A percentile compares a stretch with the other conserved stretches of the same genome.
Evolutionary conservation across 2,329 filamentous ascomycete species (phyloP).

Genomic region (Fusarium sp.): DNA sequence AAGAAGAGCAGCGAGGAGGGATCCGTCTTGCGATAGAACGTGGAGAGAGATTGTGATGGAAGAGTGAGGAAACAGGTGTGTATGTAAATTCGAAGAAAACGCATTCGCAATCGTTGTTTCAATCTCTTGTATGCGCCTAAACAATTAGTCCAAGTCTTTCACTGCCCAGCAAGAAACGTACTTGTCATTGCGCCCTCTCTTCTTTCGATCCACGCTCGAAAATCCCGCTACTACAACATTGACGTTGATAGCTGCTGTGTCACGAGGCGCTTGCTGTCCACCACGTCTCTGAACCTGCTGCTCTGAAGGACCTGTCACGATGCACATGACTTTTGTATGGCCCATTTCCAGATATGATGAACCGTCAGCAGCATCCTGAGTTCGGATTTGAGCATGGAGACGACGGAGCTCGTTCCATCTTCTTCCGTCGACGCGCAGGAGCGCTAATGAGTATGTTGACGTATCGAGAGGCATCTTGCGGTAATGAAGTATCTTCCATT

Average conservation of each 20-base stretch:
- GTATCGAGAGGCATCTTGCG: conserved; percentile 88
- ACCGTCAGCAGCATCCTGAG: conserved; percentile 91
- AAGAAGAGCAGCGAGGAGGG: conserved; percentile 86
- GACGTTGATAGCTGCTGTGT: conserved; percentile 73
- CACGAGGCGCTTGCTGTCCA: conserved; percentile 58
- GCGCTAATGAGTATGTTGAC: conserved; percentile 87
- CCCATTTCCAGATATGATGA: conserved; percentile 96
- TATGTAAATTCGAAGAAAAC: conserved; percentile 82
- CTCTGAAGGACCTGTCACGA: conserved; percentile 87
- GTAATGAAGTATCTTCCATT: not conserved
- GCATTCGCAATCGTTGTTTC: conserved; percentile 81
- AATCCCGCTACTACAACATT: conserved; percentile 90
- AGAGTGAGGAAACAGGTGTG: conserved; percentile 88
- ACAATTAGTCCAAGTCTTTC: not conserved
- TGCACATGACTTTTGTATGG: conserved; percentile 96
- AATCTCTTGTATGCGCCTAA: conserved; percentile 82
- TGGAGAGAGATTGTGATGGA: conserved; percentile 86
- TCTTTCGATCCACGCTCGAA: conserved; percentile 85
- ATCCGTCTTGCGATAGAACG: conserved; percentile 90
- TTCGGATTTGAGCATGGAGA: conserved; percentile 88
- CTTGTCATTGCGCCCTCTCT: conserved; percentile 81
- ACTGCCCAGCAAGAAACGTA: conserved; percentile 53
- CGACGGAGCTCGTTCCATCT: conserved; percentile 97
- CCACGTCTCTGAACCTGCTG: conserved; percentile 51
- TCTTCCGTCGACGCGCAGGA: conserved; percentile 83